These are phyloP conservation scores for Zea luxurians DNA, from an alignment of 176 grass and related monocot genomes.

Conservation along the genomic window DNA sequence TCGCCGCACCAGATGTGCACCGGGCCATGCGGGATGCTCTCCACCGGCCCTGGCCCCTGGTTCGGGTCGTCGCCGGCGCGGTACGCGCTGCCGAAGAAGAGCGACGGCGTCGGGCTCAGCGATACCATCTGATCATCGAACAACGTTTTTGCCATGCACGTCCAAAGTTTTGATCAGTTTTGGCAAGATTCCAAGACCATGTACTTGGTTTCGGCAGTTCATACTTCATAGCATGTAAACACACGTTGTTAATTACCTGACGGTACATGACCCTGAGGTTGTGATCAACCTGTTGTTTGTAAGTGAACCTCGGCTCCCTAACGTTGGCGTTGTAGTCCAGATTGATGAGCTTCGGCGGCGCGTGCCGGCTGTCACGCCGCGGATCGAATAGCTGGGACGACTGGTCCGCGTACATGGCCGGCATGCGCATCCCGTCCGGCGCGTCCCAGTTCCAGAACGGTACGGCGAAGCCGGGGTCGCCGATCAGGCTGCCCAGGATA, in stretches of 20 bases:
- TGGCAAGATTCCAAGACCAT: not conserved
- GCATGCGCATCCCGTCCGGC: slow-evolving; percentile 54
- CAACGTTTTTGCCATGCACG: not conserved
- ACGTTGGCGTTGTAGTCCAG: slow-evolving; percentile 45
- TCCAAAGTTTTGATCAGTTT: not conserved
- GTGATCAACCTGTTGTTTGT: slow-evolving; percentile 42
- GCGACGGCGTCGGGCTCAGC: slow-evolving; percentile 47
- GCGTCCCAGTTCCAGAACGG: slow-evolving; percentile 79
- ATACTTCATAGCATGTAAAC: not conserved
- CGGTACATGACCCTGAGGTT: slow-evolving; percentile 64
- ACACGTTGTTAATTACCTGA: slow-evolving; percentile 21
- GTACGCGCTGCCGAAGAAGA: slow-evolving; percentile 55
- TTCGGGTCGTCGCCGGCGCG: slow-evolving; percentile 50
- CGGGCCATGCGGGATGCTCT: slow-evolving; percentile 46
- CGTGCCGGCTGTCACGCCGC: slow-evolving; percentile 38
- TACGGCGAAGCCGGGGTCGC: slow-evolving; percentile 45
- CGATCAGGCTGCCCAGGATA: slow-evolving; percentile 56
- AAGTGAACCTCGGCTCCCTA: slow-evolving; percentile 34
- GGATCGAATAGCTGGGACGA: slow-evolving; percentile 49
- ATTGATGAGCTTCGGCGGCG: slow-evolving; percentile 40
- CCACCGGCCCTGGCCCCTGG: slow-evolving; percentile 42
- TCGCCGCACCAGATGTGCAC: slow-evolving; percentile 57
- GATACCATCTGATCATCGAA: slow-evolving; percentile 42
- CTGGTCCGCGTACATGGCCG: slow-evolving; percentile 43
- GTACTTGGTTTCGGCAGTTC: too few species aligned